phyloP scores from a whole-genome alignment of 2,329 filamentous ascomycete species.

The Talaromyces sp. region DNA sequence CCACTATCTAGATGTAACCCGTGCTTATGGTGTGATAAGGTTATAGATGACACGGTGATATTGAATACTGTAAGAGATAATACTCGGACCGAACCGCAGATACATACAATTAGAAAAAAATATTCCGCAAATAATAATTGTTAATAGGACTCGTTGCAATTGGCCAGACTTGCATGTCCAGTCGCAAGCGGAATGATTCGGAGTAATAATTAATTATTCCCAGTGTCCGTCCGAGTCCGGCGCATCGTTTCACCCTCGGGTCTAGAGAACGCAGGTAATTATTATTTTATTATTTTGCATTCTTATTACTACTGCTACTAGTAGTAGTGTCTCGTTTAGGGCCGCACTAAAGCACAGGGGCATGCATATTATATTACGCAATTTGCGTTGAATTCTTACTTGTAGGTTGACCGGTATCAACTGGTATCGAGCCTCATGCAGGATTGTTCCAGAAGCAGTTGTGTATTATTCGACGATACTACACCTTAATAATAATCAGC shows the following conservation, averaged over 20 bases:
- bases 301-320: background rate
- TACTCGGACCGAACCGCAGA: too few relatives aligned
- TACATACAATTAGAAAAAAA: too few relatives aligned
- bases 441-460: background rate
- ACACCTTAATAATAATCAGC: too few relatives aligned
- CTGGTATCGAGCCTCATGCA: background rate
- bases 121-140: too few relatives aligned
- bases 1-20: background rate
- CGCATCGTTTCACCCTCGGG: background rate
- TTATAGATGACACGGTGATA: background rate
- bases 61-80: background rate
- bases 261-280: background rate
- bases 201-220: background rate
- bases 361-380: background rate
- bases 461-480: background rate
- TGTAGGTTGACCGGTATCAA: background rate
- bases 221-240: background rate
- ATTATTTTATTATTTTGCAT: background rate
- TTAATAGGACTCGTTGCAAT: too few relatives aligned
- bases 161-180: background rate
- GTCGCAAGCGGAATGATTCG: background rate
- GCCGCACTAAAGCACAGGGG: background rate
- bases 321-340: background rate
- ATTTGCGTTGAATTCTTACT: background rate
- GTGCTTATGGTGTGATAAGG: background rate